Evolutionary conservation across 2,329 filamentous ascomycete genomes (phyloP).

Genomic region (Ciborinia camelliae): DNA sequence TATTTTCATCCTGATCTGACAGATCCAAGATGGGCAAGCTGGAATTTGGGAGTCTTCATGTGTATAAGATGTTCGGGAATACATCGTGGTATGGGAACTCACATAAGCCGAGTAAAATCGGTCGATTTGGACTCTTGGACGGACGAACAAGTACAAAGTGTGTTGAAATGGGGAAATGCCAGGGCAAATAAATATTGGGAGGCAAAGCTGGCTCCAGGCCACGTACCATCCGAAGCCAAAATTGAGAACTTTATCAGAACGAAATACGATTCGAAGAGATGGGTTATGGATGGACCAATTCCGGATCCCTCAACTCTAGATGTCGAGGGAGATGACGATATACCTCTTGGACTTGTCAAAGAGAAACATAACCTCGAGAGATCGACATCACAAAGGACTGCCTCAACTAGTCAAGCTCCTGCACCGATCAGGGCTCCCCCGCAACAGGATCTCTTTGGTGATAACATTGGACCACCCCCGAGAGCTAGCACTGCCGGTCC

Average conservation of each 20-base stretch:
- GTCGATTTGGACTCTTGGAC: conserved; percentile 98
- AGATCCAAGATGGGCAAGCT: conserved; percentile 99
- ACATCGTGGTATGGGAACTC: conserved; percentile 97
- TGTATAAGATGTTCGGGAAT: conserved; percentile 99
- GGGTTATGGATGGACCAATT: conserved; percentile 97
- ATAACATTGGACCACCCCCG: conserved; percentile 58
- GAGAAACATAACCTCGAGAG: conserved; percentile 63
- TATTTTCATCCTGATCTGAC: conserved; percentile 18
- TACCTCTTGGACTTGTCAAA: conserved; percentile 59
- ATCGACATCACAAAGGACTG: conserved; percentile 39
- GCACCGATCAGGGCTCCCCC: conserved; percentile 43
- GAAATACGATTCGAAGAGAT: conserved; percentile 97
- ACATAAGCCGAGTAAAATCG: conserved; percentile 96
- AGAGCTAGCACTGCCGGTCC: conserved; percentile 72
- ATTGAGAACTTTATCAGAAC: conserved; percentile 99
- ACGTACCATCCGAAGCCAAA: conserved; percentile 93
- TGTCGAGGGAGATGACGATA: conserved; percentile 80
- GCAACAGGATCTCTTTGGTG: conserved; percentile 78
- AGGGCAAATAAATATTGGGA: conserved; percentile 99
- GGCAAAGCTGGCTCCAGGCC: conserved; percentile 83
- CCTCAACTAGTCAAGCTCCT: conserved; percentile 26
- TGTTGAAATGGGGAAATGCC: conserved; percentile 92
- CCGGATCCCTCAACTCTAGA: conserved; percentile 89
- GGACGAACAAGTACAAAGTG: conserved; percentile 92
- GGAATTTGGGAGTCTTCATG: conserved; percentile 96